Evolutionary conservation across 106 monocot genomes (phyloP).

Genomic region (Narthecium ossifragum): DNA sequence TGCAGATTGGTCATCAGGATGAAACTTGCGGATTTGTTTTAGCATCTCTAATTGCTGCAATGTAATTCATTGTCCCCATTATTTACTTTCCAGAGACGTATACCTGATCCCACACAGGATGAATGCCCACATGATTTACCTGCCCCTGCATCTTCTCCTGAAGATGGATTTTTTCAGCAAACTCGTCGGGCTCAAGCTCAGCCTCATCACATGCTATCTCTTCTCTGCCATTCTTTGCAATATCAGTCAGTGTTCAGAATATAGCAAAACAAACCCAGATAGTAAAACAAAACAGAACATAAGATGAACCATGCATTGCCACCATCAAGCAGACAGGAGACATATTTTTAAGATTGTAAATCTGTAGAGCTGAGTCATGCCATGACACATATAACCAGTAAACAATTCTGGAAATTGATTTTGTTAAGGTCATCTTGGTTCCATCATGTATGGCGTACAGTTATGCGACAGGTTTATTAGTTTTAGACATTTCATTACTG

Average conservation of each 20-base stretch:
- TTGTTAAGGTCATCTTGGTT: too few species aligned
- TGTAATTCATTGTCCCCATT: not conserved
- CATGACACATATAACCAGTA: too few species aligned
- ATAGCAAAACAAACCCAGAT: too few species aligned
- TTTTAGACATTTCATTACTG: too few species aligned
- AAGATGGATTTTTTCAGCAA: conserved; percentile 34
- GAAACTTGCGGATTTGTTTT: conserved; percentile 64
- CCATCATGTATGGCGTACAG: too few species aligned
- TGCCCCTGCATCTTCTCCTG: conserved; percentile 51
- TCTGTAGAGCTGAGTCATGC: too few species aligned
- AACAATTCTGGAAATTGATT: too few species aligned
- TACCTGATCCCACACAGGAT: not conserved
- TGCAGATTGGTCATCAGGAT: conserved; percentile 57
- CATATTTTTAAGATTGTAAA: too few species aligned
- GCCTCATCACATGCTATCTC: conserved; percentile 72
- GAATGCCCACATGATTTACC: conserved; percentile 8
- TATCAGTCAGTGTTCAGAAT: conserved; percentile 1
- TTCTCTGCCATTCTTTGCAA: conserved; percentile 30
- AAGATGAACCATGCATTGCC: too few species aligned
- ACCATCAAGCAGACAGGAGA: too few species aligned
- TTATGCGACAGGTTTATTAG: too few species aligned
- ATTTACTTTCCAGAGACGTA: not conserved
- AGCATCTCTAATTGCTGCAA: conserved; percentile 92
- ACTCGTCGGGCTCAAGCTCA: conserved; percentile 43
- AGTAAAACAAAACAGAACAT: too few species aligned